Evolutionary conservation across 352 stramenopile genomes (phyloP).

Genomic region (Globisporangium okanoganense): DNA sequence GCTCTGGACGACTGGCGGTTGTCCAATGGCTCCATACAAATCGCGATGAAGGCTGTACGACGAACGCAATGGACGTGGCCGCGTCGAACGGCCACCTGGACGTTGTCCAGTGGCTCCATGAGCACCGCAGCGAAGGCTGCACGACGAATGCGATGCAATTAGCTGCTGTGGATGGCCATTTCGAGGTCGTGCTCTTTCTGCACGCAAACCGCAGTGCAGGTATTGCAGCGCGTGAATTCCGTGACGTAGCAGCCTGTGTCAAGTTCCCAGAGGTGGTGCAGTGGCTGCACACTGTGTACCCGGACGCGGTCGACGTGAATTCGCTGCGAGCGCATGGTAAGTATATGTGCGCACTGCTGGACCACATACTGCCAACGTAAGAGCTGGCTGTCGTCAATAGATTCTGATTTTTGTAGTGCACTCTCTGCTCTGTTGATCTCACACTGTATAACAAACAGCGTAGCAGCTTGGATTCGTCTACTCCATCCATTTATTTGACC

Average conservation of each 20-base stretch:
- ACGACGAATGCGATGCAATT: constrained; percentile 58
- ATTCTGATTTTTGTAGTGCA: too few species aligned
- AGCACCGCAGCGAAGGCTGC: constrained; percentile 32
- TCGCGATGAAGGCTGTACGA: constrained; percentile 27
- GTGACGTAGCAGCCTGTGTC: constrained; percentile 23
- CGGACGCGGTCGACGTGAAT: too few species aligned
- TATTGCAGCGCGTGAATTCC: constrained; percentile 45
- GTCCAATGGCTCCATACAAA: constrained; percentile 4
- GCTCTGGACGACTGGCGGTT: not conserved
- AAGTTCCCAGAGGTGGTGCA: too few species aligned
- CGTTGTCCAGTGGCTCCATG: constrained; percentile 29
- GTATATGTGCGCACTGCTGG: too few species aligned
- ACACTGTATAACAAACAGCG: too few species aligned
- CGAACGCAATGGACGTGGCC: constrained; percentile 28
- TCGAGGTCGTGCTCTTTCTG: constrained; percentile 44
- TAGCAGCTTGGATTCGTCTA: too few species aligned
- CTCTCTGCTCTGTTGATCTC: too few species aligned
- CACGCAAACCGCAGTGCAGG: constrained; percentile 50
- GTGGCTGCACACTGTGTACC: too few species aligned
- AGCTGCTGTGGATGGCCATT: constrained; percentile 34
- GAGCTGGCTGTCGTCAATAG: too few species aligned
- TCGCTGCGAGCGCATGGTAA: too few species aligned
- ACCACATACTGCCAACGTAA: too few species aligned
- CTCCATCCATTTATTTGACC: too few species aligned
- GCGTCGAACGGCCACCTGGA: constrained; percentile 24